phyloP scores from a whole-genome alignment of 352 stramenopile species.

The Phytophthora boehmeriae region DNA sequence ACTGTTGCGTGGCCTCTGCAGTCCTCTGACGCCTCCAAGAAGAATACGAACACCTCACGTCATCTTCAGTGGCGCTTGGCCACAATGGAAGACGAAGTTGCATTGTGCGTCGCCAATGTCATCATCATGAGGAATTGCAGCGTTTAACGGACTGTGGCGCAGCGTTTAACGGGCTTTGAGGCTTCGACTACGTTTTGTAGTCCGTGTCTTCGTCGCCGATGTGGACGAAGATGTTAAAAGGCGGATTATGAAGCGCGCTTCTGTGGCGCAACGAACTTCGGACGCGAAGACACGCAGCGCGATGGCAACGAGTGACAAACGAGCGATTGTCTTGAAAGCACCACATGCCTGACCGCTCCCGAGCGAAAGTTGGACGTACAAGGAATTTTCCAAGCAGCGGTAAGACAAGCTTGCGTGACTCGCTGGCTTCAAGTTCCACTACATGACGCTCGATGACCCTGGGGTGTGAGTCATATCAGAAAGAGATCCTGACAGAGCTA shows the following conservation, averaged over 20 bases:
- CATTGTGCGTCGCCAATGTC: slow-evolving; percentile 2
- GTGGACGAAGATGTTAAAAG: slow-evolving; percentile 4
- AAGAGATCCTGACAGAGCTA: too few species aligned
- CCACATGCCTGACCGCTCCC: too few species aligned
- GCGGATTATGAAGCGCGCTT: background rate
- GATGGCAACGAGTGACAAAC: slow-evolving; percentile 3
- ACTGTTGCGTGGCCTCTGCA: slow-evolving; percentile 6
- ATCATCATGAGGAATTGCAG: background rate
- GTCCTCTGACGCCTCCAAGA: slow-evolving; percentile 9
- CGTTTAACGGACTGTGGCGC: too few species aligned
- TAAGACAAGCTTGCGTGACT: background rate
- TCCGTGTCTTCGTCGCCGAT: background rate
- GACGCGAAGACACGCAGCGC: slow-evolving; percentile 23
- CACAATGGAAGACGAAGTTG: background rate
- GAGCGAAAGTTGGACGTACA: background rate
- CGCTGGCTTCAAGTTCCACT: background rate
- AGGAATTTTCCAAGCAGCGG: background rate
- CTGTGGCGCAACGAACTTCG: slow-evolving; percentile 5
- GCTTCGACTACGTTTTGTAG: too few species aligned
- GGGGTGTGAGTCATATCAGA: too few species aligned
- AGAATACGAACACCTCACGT: slow-evolving; percentile 1
- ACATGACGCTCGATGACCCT: too few species aligned
- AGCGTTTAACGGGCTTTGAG: too few species aligned
- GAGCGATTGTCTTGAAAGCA: background rate
- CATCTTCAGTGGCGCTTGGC: slow-evolving; percentile 8